phyloP scores from a whole-genome alignment of 192 early-diverging fungal genomes.

The Backusella psychrophila region DNA sequence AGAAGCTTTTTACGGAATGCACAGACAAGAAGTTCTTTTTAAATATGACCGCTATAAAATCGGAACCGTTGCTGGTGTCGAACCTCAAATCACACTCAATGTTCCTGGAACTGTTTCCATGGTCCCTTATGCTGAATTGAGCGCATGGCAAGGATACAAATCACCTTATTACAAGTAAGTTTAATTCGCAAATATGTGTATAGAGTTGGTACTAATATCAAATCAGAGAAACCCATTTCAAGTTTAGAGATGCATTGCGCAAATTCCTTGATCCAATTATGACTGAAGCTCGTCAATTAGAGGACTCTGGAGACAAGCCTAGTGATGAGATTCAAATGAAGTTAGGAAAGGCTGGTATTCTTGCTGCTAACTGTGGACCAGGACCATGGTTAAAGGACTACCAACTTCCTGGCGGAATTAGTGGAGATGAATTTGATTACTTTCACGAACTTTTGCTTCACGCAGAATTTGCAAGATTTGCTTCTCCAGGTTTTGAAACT shows the following conservation, averaged over 20 bases:
- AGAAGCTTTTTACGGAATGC: constrained; percentile 37
- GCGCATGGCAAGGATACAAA: constrained; percentile 48
- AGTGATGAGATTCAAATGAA: constrained; percentile 65
- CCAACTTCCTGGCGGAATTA: constrained; percentile 50
- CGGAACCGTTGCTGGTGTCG: constrained; percentile 55
- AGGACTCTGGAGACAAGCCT: constrained; percentile 74
- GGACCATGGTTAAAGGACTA: constrained; percentile 34
- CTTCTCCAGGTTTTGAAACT: constrained; percentile 67
- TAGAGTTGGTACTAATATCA: constrained; percentile 9
- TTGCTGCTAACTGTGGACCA: constrained; percentile 60
- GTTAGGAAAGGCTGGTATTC: constrained; percentile 64
- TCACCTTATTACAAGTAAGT: constrained; percentile 38
- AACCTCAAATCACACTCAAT: constrained; percentile 25
- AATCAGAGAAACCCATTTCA: constrained; percentile 63
- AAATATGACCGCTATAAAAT: constrained; percentile 67
- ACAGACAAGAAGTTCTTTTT: constrained; percentile 55
- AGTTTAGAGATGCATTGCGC: constrained; percentile 59
- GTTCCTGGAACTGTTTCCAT: constrained; percentile 62
- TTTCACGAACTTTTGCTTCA: constrained; percentile 67
- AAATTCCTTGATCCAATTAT: constrained; percentile 72
- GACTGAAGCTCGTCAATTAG: constrained; percentile 66
- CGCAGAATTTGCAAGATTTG: constrained; percentile 76
- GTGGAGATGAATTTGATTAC: constrained; percentile 59
- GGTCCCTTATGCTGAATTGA: constrained; percentile 77
- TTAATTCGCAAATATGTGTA: background rate